Evolutionary conservation across 768 basidiomycete genomes (phyloP), one percentile per base, ranked within the genome.

Genomic region (Postia placenta): DNA sequence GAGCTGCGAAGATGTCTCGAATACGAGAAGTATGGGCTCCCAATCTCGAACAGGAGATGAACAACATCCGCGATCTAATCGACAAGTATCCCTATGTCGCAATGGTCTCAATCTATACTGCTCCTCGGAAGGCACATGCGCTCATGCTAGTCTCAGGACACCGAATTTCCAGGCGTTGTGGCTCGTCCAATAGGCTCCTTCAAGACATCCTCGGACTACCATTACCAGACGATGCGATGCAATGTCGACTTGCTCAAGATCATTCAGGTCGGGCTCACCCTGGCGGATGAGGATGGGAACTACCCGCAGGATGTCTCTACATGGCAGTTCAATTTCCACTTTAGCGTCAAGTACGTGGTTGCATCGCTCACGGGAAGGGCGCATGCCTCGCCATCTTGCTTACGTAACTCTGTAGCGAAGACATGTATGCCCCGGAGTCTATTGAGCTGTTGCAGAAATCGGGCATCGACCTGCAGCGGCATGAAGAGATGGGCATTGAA

Each of bases 301-400:
- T 83, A 85, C 49, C 92, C 94, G 11, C 83, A 83, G 57, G 94
- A 95, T 46, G 80, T 85, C 28, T 87, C 88, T 25, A 96, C 94
- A 46, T 99, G 96, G 96, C 96, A 99, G 67, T 99, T 99, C 73
- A 99, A 99, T 67, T 98, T 99, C 73, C 80, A 79, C 62, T 99
- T 98, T 68, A 89, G 80, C 66, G 70, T 93, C 53, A 79, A 79
- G 95, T 93, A 62, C 56, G 85, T 73, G 22, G 5, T 24, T 23
- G 14, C 19, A 19, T 39, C 19, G 6, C 19, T 5, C n/a, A n/a
- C n/a, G n/a, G n/a, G 24, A 40, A 3, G 37, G n/a, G 25, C 5
- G 14, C 33, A 27, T 53, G 55, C n/a, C 33, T 35, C 14, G 28
- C 33, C 9, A 22, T 3, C 25, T 45, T 37, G 56, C 53, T 56